phyloP scores from a whole-genome alignment of 176 grass and related monocot species.

The Bolboschoenus planiculmis region DNA sequence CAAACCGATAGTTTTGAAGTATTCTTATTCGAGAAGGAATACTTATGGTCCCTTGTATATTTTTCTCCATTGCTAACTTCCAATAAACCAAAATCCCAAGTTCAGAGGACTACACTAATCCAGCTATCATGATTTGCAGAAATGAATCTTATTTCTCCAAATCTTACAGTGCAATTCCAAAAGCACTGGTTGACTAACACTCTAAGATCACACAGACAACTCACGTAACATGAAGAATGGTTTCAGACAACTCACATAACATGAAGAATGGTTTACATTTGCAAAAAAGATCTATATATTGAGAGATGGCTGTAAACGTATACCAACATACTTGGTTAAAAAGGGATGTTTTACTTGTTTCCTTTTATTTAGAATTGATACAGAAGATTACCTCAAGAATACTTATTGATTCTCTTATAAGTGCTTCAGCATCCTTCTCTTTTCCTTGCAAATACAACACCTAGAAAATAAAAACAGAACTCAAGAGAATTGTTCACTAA shows the following conservation, averaged over 20 bases:
- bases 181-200: neutral
- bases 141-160: neutral
- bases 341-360: neutral
- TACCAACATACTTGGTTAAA: neutral
- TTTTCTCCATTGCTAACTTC: too few species aligned
- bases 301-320: neutral
- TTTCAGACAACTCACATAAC: neutral
- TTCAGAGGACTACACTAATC: too few species aligned
- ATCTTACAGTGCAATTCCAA: neutral
- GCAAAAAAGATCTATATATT: neutral
- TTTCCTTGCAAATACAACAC: conserved; percentile 66
- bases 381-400: conserved; percentile 65
- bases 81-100: too few species aligned
- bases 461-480: conserved; percentile 32
- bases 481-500: neutral
- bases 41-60: too few species aligned
- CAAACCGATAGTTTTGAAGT: too few species aligned
- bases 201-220: neutral
- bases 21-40: too few species aligned
- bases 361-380: neutral
- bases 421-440: conserved; percentile 57
- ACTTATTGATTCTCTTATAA: conserved; percentile 77
- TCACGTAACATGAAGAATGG: neutral
- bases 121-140: neutral
- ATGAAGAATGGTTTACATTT: neutral